Percentiles rank a stretch among this genome's conserved stretches.
phyloP scores from a whole-genome alignment of 768 basidiomycete genomes.

The Vishniacozyma victoriae region DNA sequence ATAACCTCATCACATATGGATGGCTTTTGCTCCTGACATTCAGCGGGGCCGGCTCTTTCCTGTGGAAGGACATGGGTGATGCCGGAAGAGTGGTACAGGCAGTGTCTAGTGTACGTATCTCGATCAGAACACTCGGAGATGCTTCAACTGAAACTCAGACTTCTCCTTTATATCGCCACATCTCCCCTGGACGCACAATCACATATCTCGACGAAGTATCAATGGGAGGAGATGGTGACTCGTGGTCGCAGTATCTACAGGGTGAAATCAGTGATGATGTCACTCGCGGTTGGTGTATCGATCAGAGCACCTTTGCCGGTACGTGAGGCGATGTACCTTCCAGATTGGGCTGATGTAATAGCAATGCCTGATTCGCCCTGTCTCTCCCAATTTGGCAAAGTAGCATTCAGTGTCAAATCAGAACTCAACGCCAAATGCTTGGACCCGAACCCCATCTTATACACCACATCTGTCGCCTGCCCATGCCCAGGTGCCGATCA shows the following conservation, averaged over 20 bases:
- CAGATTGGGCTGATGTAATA: conserved; percentile 1
- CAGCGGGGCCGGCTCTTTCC: conserved; percentile 41
- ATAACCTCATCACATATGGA: conserved; percentile 62
- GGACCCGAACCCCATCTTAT: conserved; percentile 29
- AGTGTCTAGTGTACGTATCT: conserved; percentile 54
- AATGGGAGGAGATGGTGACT: conserved; percentile 44
- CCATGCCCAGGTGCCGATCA: conserved; percentile 30
- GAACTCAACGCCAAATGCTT: conserved; percentile 18
- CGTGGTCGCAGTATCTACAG: conserved; percentile 46
- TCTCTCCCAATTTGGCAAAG: conserved; percentile 1
- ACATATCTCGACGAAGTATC: conserved; percentile 61
- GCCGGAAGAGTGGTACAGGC: conserved; percentile 57
- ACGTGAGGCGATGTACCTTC: conserved; percentile 2
- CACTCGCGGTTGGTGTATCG: conserved; percentile 61
- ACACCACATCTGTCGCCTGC: conserved; percentile 25
- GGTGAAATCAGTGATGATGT: conserved; percentile 51
- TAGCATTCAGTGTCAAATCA: no score
- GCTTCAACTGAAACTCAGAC: conserved; percentile 47
- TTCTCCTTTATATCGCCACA: conserved; percentile 59
- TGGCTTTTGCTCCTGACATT: conserved; percentile 26
- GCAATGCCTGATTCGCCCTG: conserved; percentile 2
- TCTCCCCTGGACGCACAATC: conserved; percentile 59
- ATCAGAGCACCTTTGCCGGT: conserved; percentile 44
- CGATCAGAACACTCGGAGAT: background rate
- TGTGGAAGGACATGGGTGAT: conserved; percentile 57